A percentile compares a stretch with the other conserved stretches of the same genome.
These are phyloP conservation scores for Monosporascus sp. DNA, from an alignment of 2,329 filamentous ascomycete species.

Conservation along the genomic window DNA sequence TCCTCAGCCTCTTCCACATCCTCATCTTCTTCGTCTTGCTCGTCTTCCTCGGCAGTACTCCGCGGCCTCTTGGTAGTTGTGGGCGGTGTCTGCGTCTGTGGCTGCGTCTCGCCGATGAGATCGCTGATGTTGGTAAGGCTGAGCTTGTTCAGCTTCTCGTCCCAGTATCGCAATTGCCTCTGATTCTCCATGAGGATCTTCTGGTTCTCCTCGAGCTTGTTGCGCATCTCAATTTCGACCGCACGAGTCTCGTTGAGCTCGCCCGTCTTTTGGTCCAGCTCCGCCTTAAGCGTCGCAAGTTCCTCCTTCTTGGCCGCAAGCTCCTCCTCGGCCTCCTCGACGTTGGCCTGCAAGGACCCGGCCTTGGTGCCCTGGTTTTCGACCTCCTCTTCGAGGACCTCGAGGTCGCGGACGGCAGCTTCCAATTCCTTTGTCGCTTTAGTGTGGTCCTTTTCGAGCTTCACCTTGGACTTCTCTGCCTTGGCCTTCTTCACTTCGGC, in stretches of 20 bases:
- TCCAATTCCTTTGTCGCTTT: slow-evolving; percentile 78
- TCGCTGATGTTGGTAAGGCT: slow-evolving; percentile 75
- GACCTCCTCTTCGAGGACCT: slow-evolving; percentile 73
- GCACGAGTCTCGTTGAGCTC: slow-evolving; percentile 87
- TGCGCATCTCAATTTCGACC: slow-evolving; percentile 94
- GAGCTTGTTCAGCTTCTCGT: slow-evolving; percentile 83
- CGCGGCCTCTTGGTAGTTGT: slow-evolving; percentile 16
- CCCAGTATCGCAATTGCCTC: slow-evolving; percentile 77
- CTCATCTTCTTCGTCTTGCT: slow-evolving; percentile 21
- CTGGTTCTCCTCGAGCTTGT: slow-evolving; percentile 94
- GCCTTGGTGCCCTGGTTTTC: slow-evolving; percentile 70
- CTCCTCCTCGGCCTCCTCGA: slow-evolving; percentile 76
- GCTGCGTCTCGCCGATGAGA: slow-evolving; percentile 38
- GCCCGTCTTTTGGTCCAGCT: slow-evolving; percentile 78
- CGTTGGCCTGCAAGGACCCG: slow-evolving; percentile 64
- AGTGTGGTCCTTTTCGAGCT: slow-evolving; percentile 76
- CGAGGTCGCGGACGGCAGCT: slow-evolving; percentile 64
- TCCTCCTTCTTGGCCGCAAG: slow-evolving; percentile 76
- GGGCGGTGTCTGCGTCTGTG: slow-evolving; percentile 19
- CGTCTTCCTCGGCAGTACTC: slow-evolving; percentile 18
- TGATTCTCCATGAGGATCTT: slow-evolving; percentile 84
- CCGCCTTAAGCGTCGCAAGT: slow-evolving; percentile 70
- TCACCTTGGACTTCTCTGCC: slow-evolving; percentile 84
- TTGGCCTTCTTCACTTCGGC: slow-evolving; percentile 87
- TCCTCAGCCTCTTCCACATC: slow-evolving; percentile 11